Evolutionary conservation across 805 yeast genomes (phyloP), one percentile per base, ranked within the genome.

Genomic region (Candida coquimbonensis): DNA sequence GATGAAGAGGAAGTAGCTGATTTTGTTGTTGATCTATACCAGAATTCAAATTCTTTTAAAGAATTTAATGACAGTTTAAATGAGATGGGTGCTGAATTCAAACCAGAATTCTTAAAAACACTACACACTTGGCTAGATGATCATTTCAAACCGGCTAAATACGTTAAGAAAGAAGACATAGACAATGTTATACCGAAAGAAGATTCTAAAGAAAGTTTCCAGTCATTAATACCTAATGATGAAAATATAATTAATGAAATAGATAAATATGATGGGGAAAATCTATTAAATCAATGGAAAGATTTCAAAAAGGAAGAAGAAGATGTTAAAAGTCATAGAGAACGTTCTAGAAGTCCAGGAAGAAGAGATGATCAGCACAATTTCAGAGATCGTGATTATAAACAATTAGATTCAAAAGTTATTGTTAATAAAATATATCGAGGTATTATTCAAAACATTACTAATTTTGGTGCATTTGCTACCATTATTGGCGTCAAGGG

Each of bases 391-490:
- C 26, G 53, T n/a, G 48, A 51, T 16, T 29, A 29, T 9, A 2
- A 29, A 29, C 38, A 36, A 34, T 19, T 68, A 62, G 46, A 55
- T 55, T 4, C 57, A 56, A 8, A 31, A 4, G 68, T 78, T 0
- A 52, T 60, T 6, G 47, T 70, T 1, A 80, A 77, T 16, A 61
- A 70, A 24, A 65, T 86, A 0, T 81, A 83, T 53, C 62, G 62
- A 27, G 97, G 95, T 0, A 63, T 52, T 25, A 83, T 91, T 3
- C 70, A 69, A 40, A 77, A 75, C 39, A 54, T 86, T 1, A 78
- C 80, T 38, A 62, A 74, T 2, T 90, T 80, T 63, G 97, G 98
- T 0, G 95, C 88, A 1, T 91, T 90, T 59, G 75, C 88, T 0
- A 63, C 76, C 9, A 60, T 90, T 1, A 51, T 62, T 7, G 77